A percentile compares a stretch with the other conserved stretches of the same genome.
Conservation (phyloP, 2,329 filamentous ascomycete genomes). For the Trichoderma hamatum region DNA sequence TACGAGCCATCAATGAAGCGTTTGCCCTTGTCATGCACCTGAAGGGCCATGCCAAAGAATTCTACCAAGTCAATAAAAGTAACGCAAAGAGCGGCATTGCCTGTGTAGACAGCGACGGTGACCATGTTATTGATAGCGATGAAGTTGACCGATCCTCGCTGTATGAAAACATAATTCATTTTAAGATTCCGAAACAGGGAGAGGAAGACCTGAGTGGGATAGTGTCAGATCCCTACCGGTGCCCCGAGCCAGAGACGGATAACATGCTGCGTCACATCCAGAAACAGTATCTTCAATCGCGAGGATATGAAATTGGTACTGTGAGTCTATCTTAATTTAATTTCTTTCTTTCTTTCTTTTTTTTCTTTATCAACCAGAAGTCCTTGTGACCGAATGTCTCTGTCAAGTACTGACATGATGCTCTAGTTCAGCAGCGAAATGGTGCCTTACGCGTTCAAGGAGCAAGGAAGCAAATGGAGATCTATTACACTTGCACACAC, state of each 20-base stretch:
- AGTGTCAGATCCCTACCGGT: conserved; percentile 31
- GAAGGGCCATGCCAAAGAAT: conserved; percentile 30
- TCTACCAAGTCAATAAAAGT: not conserved
- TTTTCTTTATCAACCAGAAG: too few species aligned
- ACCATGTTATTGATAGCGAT: not conserved
- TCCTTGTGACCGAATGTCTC: too few species aligned
- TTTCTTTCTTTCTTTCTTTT: not conserved
- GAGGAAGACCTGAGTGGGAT: conserved; percentile 7
- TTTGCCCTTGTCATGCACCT: conserved; percentile 39
- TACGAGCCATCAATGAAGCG: conserved; percentile 43
- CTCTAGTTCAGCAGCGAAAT: conserved; percentile 46
- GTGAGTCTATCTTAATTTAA: conserved; percentile 34
- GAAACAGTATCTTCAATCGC: conserved; percentile 39
- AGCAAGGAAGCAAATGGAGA: conserved; percentile 59
- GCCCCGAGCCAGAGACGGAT: conserved; percentile 22
- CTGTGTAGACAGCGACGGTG: too few species aligned
- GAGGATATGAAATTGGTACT: conserved; percentile 59
- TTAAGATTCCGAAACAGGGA: not conserved
- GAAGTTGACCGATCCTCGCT: not conserved
- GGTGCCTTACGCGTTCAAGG: conserved; percentile 51
- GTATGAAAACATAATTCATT: not conserved
- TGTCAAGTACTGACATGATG: not conserved
- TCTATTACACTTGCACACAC: conserved; percentile 52
- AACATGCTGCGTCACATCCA: conserved; percentile 48
- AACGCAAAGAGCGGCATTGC: too few species aligned